Conservation (phyloP, 305 asterid genomes). For the Fraxinus platypoda region DNA sequence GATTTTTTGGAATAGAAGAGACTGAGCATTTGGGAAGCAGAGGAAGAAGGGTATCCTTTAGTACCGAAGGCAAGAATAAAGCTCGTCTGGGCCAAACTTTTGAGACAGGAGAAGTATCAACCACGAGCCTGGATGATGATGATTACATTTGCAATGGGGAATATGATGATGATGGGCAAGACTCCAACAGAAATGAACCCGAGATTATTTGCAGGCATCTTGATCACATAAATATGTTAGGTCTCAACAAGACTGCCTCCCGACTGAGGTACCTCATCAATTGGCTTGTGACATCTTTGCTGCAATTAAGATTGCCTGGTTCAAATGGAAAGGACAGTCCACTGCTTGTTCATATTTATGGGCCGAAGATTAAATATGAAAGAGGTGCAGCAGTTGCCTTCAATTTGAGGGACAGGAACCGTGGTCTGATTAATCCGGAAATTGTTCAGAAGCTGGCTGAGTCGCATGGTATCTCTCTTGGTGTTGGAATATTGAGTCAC, state of each 20-base stretch:
- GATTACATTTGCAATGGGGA: constrained; percentile 69
- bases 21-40: constrained; percentile 62
- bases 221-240: constrained; percentile 88
- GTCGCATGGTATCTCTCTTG: constrained; percentile 61
- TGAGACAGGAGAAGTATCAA: constrained; percentile 70
- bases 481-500: constrained; percentile 90
- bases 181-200: constrained; percentile 68
- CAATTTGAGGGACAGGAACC: constrained; percentile 70
- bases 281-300: constrained; percentile 90
- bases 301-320: constrained; percentile 67
- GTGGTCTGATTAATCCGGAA: constrained; percentile 81
- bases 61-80: constrained; percentile 58
- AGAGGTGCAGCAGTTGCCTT: constrained; percentile 95
- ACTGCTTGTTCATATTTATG: constrained; percentile 78
- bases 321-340: constrained; percentile 40
- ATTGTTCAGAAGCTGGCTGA: constrained; percentile 82
- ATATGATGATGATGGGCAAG: constrained; percentile 67
- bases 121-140: constrained; percentile 63
- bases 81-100: constrained; percentile 42
- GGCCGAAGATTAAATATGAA: constrained; percentile 91
- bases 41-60: constrained; percentile 81
- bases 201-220: constrained; percentile 75
- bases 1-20: constrained; percentile 88
- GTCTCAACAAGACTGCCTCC: constrained; percentile 85
- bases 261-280: constrained; percentile 82